These are phyloP conservation scores for Stemphylium beticola DNA, from an alignment of 2,329 filamentous ascomycete species.

Conservation along the genomic window DNA sequence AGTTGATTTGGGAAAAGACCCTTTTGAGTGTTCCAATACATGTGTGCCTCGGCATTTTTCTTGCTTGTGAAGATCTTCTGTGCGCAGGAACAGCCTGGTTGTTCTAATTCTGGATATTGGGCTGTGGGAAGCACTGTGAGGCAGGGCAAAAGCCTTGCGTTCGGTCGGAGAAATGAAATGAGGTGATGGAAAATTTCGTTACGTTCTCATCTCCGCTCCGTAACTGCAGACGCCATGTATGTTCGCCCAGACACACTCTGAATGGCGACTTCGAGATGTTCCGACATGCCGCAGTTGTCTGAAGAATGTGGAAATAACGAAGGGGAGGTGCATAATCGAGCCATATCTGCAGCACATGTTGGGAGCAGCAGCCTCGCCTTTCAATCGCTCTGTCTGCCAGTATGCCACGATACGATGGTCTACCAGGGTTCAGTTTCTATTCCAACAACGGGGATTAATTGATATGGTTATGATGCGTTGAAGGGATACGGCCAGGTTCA, in stretches of 20 bases:
- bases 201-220: slow-evolving; percentile 8
- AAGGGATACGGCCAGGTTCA: too few relatives aligned
- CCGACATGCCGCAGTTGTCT: slow-evolving; percentile 13
- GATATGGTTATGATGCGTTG: too few relatives aligned
- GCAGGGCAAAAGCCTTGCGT: neutral
- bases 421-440: too few relatives aligned
- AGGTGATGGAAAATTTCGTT: neutral
- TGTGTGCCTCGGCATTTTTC: neutral
- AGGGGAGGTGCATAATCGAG: too few relatives aligned
- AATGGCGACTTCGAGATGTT: slow-evolving; percentile 7
- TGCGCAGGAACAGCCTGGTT: neutral
- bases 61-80: neutral
- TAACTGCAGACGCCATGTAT: neutral
- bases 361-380: too few relatives aligned
- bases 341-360: too few relatives aligned
- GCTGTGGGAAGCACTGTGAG: neutral
- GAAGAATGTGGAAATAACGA: too few relatives aligned
- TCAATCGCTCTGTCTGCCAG: too few relatives aligned
- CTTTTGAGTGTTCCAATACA: too few relatives aligned
- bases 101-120: neutral
- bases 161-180: neutral
- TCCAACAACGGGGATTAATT: too few relatives aligned
- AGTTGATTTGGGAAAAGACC: neutral
- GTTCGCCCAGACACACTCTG: slow-evolving; percentile 8
- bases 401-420: too few relatives aligned